Base-by-base conservation (phyloP, 768 basidiomycete species). In the Suillus subluteus region DNA sequence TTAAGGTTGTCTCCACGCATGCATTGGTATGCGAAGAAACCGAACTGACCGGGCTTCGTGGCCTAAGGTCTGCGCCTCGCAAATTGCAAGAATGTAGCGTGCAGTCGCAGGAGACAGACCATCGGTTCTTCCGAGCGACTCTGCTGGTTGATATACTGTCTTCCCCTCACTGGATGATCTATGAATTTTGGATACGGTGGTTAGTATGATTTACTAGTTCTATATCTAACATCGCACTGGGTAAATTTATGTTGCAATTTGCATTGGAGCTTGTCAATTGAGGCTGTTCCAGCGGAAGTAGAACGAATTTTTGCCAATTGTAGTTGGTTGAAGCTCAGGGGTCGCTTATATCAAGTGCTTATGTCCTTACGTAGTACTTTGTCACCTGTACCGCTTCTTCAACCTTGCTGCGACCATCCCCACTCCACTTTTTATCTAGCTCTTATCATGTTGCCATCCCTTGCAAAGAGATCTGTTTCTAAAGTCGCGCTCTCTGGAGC, bases 181-280 rank as follows among this genome's bases (percentile, higher is more conserved):
- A 77, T 61, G 84, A 81, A 67, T 73, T 82, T 18, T 84, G 83
- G 83, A 65, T 80, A 62, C 73, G 80, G 63, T 73, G 21, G 55
- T 37, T 13, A 37, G 6, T 3, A n/a, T 56, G 12, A 56, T 56
- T n/a, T 35, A 35, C 5, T 9, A 55, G 18, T 32, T 21, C 5
- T 30, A 2, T 55, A 18, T 55, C 18, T 35, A 35, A 35, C 11
- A 35, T 56, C 18, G 11, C 32, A n/a, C 6, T 56, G 18, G 5
- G 21, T 35, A 35, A 12, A n/a, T n/a, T 21, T 32, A 21, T 55
- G 18, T 32, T 55, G 5, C 11, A 16, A 16, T 8, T 26, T 18
- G n/a, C 6, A 58, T 13, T 6, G 11, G 21, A 58, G 2, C n/a
- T 48, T 46, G 12, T 5, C n/a, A 13, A 21, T 35, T 35, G 35